phyloP scores from a whole-genome alignment of 1,284 basidiomycete species.

The Ceratobasidium sp. region DNA sequence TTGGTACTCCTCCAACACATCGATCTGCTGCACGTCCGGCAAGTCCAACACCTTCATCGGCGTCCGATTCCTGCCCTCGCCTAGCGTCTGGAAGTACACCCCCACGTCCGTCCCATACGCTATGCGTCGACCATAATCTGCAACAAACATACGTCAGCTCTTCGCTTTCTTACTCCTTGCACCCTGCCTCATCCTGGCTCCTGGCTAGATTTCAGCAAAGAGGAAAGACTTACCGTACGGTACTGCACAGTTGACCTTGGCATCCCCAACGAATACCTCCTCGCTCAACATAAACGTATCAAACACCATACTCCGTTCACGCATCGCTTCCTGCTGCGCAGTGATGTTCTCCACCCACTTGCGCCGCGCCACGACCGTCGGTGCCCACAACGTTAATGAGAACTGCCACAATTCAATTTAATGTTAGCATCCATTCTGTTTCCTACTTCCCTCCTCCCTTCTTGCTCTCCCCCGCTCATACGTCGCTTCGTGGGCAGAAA shows the following conservation, averaged over 20 bases:
- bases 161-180: neutral
- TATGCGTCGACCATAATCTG: slow-evolving; percentile 86
- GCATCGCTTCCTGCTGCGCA: slow-evolving; percentile 87
- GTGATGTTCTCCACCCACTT: slow-evolving; percentile 97
- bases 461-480: too few species aligned
- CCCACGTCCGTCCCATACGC: slow-evolving; percentile 98
- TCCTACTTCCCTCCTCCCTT: too few species aligned
- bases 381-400: slow-evolving; percentile 92
- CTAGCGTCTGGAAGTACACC: slow-evolving; percentile 91
- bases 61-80: slow-evolving; percentile 74
- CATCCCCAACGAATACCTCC: slow-evolving; percentile 83
- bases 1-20: slow-evolving; percentile 96
- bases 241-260: slow-evolving; percentile 93
- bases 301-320: slow-evolving; percentile 88
- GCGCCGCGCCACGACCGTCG: slow-evolving; percentile 82
- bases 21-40: slow-evolving; percentile 92
- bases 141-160: neutral
- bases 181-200: neutral
- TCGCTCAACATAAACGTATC: slow-evolving; percentile 88
- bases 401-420: slow-evolving; percentile 59
- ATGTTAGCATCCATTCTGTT: neutral
- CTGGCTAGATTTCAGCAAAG: neutral
- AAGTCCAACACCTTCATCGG: slow-evolving; percentile 92
- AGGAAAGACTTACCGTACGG: slow-evolving; percentile 80
- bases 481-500: too few species aligned